Evolutionary conservation across 176 grass and related monocot genomes (phyloP).

Genomic region (Phyllostachys edulis): DNA sequence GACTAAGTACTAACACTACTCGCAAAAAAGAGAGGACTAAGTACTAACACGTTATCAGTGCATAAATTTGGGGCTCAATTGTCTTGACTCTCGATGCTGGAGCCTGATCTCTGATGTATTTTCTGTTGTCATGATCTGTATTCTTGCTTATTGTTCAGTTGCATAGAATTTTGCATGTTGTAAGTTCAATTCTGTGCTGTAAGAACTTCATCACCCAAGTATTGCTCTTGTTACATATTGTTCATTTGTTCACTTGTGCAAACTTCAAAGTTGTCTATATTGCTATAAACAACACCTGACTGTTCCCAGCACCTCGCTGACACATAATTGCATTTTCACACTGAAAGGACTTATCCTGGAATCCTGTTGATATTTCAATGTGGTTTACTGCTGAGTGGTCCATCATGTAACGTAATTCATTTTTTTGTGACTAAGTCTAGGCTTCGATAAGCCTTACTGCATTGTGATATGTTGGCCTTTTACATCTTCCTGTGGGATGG

Average conservation of each 20-base stretch:
- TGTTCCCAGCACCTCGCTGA: not conserved
- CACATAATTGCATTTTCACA: not conserved
- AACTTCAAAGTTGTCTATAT: not conserved
- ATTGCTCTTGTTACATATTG: not conserved
- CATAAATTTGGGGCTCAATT: not conserved
- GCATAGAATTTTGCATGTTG: not conserved
- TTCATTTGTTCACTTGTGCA: not conserved
- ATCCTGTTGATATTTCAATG: not conserved
- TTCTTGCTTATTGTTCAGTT: not conserved
- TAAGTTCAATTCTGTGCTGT: not conserved
- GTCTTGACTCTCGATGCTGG: not conserved
- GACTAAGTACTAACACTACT: not conserved
- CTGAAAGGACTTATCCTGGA: not conserved
- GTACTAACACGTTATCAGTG: not conserved
- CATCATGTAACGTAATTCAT: not conserved
- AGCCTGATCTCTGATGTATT: not conserved
- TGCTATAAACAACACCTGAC: not conserved
- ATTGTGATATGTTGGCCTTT: not conserved
- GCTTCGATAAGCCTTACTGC: not conserved
- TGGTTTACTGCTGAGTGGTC: not conserved
- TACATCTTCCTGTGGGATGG: conserved; percentile 1
- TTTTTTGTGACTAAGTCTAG: not conserved
- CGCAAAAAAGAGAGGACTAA: not conserved
- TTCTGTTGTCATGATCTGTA: not conserved
- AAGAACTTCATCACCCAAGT: not conserved